Evolutionary conservation across 2,329 filamentous ascomycete species (phyloP).

Genomic region (Lecanoromycetidae sp.): DNA sequence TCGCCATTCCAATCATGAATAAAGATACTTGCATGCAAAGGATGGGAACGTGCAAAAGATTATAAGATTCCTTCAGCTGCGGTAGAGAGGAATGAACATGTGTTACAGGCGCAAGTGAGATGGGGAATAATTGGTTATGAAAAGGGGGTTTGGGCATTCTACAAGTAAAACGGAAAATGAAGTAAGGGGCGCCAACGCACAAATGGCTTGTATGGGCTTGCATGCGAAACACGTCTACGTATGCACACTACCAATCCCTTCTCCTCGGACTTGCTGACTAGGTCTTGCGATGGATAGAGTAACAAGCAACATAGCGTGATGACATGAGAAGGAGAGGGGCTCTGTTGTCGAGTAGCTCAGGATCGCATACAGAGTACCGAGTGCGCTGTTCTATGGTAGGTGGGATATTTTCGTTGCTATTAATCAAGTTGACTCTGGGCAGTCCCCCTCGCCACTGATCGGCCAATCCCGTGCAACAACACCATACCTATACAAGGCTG

Average conservation of each 20-base stretch:
- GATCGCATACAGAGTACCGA: background rate
- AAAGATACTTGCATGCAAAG: background rate
- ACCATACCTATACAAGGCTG: no score
- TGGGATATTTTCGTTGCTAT: background rate
- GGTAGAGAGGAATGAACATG: background rate
- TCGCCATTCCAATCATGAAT: background rate
- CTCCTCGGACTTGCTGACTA: background rate
- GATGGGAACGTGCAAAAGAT: background rate
- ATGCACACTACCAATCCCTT: background rate
- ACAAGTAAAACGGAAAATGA: background rate
- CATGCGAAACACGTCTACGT: conserved; percentile 3
- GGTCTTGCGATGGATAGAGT: background rate
- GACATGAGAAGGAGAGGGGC: background rate
- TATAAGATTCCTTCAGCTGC: background rate
- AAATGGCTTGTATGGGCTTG: background rate
- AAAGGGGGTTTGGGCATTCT: background rate
- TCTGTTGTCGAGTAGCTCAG: background rate
- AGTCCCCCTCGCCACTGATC: no score
- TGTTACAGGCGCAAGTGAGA: background rate
- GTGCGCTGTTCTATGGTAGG: background rate
- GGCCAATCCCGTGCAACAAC: no score
- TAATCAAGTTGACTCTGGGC: no score
- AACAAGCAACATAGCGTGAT: background rate
- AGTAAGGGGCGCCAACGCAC: background rate
- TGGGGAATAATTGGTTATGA: background rate